Evolutionary conservation across 140 eudicot species (phyloP), one percentile per base, ranked within the genome.

Genomic region (Oenanthe javanica): DNA sequence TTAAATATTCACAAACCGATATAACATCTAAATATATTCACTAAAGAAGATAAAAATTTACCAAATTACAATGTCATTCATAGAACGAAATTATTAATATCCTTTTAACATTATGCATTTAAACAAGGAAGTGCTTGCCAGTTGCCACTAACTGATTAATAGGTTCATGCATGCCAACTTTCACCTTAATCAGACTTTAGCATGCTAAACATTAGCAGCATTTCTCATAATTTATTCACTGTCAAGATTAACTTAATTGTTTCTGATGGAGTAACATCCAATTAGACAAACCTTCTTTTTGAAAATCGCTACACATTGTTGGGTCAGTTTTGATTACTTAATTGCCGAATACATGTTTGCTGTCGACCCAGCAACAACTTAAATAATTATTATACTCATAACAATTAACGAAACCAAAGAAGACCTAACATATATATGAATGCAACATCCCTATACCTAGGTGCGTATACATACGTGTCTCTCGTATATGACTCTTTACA

Each of bases 401-500:
- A 74, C 78, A 74, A 47, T 47, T 47, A 6, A 2, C 79, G 79
- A 75, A 49, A 11, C 46, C 79, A 75, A 75, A 49, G 45, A 14
- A 16, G 6, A 25, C 79, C 46, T 74, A 46, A 36, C 2, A 36
- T 36, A 36, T 36, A 1, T 16, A 6, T 6, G 0, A 27, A 8
- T 5, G 10, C 48, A 12, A 42, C 43, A 3, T 10, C 9, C 79
- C 23, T 75, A 75, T 2, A 13, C 61, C 54, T 74, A 74, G 79
- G 43, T 9, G 16, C 21, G 19, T 27, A 23, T 15, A 25, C 1
- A 49, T 25, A 75, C 78, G 78, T 75, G 78, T 75, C 78, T 31
- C 79, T 8, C 19, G 19, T 13, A 21, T 3, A 10, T 21, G 4
- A 14, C 50, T 12, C 8, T 38, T 1, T 3, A 18, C 27, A 46